Base-by-base conservation (phyloP, 2,329 filamentous ascomycete species). In the Fusarium torreyae region DNA sequence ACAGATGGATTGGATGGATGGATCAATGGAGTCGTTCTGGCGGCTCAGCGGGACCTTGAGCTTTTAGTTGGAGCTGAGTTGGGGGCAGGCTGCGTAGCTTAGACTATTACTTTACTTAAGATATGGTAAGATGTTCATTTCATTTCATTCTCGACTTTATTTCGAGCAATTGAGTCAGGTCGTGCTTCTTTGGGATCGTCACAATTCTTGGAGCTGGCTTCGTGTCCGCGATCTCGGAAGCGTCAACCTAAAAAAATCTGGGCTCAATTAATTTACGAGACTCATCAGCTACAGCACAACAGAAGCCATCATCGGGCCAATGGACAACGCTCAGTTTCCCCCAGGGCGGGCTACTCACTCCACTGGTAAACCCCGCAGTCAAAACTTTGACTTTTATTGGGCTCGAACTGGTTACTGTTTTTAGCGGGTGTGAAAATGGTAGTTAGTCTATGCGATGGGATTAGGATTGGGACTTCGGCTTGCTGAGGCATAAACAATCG, bases 311-410 rank as follows among this genome's bases (percentile, higher is more conserved):
- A 66, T 70, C 70, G 69, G 70, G 36, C 72, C 72, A 74, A 74
- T 74, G 66, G 72, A 71, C 72, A 44, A 33, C 56, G 53, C 38
- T 20, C 34, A 57, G 57, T 56, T 60, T 71, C 57, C 72, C 68
- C 72, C 68, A 57, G 66, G 57, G 52, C 61, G 65, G 57, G 46
- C 48, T 66, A 39, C 58, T 49, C 50, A 22, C 51, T 54, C 59
- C 43, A 57, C 58, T 63, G 63, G 44, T 34, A 51, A 71, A 72
- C 72, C 72, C 72, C 72, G 72, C 72, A 74, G 69, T 71, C 62
- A 66, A 67, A 66, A 63, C 20, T 69, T 63, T 70, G 52, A 54
- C 44, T 51, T 56, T 59, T 36, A 45, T 58, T 64, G 46, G 61
- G 38, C 44, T 57, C 31, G 48, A 43, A 24, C 18, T 40, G 24